Evolutionary conservation across 2,329 filamentous ascomycete genomes (phyloP).

Genomic region (Metarhizium brunneum): DNA sequence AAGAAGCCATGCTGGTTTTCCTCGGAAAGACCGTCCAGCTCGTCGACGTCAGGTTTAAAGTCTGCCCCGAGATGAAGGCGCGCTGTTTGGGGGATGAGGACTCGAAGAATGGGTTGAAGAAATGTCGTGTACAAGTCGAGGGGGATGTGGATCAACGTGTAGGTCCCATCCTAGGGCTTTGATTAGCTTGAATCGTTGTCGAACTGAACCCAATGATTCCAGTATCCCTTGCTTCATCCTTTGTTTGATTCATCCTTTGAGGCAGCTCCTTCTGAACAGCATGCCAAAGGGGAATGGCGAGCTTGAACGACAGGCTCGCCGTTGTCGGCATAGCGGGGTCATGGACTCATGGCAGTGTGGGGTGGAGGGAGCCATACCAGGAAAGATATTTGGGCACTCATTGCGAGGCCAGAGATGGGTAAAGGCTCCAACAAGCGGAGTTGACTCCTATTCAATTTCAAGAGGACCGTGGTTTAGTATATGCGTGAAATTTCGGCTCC

Average conservation of each 20-base stretch:
- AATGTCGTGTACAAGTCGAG: slow-evolving; percentile 68
- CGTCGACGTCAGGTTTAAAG: slow-evolving; percentile 25
- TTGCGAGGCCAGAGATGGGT: slow-evolving; percentile 18
- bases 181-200: background rate
- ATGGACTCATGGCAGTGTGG: background rate
- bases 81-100: slow-evolving; percentile 61
- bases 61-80: slow-evolving; percentile 23
- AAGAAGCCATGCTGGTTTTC: slow-evolving; percentile 68
- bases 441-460: background rate
- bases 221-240: no score
- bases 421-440: background rate
- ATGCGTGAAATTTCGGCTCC: background rate
- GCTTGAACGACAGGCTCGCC: background rate
- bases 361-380: slow-evolving; percentile 29
- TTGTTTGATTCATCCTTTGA: background rate
- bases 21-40: slow-evolving; percentile 36
- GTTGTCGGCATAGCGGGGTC: slow-evolving; percentile 3
- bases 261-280: background rate
- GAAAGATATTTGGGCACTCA: slow-evolving; percentile 50
- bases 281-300: background rate
- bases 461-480: background rate
- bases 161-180: slow-evolving; percentile 62
- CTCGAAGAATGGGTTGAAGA: slow-evolving; percentile 76
- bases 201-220: background rate
- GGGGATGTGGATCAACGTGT: slow-evolving; percentile 86